These are phyloP conservation scores for Breynia disticha DNA, from an alignment of 441 rosid genomes.

Conservation along the genomic window DNA sequence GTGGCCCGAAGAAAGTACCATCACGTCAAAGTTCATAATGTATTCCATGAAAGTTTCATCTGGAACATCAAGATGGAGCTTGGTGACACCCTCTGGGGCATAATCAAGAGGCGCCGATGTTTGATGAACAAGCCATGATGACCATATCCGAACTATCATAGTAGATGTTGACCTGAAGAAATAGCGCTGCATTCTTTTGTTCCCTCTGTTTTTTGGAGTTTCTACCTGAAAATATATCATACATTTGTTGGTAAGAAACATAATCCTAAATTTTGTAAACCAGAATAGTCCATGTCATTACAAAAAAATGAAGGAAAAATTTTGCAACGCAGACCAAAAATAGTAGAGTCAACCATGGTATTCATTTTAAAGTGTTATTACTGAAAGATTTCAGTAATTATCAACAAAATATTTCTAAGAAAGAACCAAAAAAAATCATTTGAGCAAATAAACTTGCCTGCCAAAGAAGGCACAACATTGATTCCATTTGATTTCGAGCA, in stretches of 20 bases:
- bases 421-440: background rate
- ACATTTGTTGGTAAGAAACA: background rate
- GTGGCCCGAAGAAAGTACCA: constrained; percentile 87
- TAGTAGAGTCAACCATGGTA: background rate
- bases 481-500: constrained; percentile 78
- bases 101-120: constrained; percentile 50
- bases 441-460: constrained; percentile 24
- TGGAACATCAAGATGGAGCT: constrained; percentile 75
- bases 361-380: too few relatives aligned
- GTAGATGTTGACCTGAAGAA: constrained; percentile 59
- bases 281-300: too few relatives aligned
- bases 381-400: too few relatives aligned
- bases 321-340: too few relatives aligned
- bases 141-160: constrained; percentile 79
- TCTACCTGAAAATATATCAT: constrained; percentile 53
- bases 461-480: constrained; percentile 79
- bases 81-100: constrained; percentile 64
- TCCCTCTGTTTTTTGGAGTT: constrained; percentile 81
- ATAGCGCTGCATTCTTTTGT: constrained; percentile 78
- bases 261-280: background rate
- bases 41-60: constrained; percentile 64
- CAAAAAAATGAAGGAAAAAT: background rate
- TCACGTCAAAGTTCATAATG: constrained; percentile 58
- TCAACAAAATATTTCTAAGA: background rate
- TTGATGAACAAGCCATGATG: constrained; percentile 89